Percentiles rank a stretch among this genome's conserved stretches.
These are phyloP conservation scores for Sarocladiaceae sp. DNA, from an alignment of 2,329 filamentous ascomycete genomes.

Conservation along the genomic window DNA sequence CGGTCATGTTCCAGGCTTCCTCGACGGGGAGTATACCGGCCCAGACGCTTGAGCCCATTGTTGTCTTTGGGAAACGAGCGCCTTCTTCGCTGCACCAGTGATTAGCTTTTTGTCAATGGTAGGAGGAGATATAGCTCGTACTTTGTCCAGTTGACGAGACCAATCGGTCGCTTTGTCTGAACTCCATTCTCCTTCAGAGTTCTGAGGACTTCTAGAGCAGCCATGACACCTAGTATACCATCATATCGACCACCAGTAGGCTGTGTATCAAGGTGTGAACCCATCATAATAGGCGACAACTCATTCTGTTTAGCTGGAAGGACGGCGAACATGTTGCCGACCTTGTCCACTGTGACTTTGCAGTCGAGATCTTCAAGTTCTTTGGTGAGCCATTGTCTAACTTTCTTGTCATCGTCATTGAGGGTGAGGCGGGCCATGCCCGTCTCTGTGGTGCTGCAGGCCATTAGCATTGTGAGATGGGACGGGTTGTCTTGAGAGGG, in stretches of 20 bases:
- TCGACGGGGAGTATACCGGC: constrained; percentile 61
- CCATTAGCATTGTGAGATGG: not conserved
- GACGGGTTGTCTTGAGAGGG: not conserved
- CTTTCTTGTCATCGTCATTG: constrained; percentile 66
- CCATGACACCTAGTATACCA: constrained; percentile 70
- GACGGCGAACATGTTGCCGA: constrained; percentile 79
- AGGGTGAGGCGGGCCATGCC: constrained; percentile 75
- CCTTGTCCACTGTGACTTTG: constrained; percentile 63
- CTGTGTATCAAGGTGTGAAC: constrained; percentile 66
- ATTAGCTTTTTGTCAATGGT: not conserved
- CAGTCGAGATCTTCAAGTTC: constrained; percentile 62
- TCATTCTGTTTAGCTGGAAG: constrained; percentile 52
- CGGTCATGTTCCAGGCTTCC: constrained; percentile 58
- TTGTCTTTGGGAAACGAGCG: constrained; percentile 72
- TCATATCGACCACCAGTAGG: constrained; percentile 66
- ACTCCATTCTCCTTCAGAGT: constrained; percentile 63
- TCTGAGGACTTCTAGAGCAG: constrained; percentile 69
- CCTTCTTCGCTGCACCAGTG: constrained; percentile 64
- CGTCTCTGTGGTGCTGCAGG: constrained; percentile 44
- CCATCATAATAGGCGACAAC: constrained; percentile 60
- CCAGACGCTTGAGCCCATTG: constrained; percentile 75
- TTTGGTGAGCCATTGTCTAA: constrained; percentile 70
- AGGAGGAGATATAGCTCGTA: constrained; percentile 20
- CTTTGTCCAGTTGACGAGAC: constrained; percentile 78
- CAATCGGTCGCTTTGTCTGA: constrained; percentile 67